Evolutionary conservation across 495 filamentous ascomycete genomes (phyloP).

Genomic region (Penicillium bialowiezense): DNA sequence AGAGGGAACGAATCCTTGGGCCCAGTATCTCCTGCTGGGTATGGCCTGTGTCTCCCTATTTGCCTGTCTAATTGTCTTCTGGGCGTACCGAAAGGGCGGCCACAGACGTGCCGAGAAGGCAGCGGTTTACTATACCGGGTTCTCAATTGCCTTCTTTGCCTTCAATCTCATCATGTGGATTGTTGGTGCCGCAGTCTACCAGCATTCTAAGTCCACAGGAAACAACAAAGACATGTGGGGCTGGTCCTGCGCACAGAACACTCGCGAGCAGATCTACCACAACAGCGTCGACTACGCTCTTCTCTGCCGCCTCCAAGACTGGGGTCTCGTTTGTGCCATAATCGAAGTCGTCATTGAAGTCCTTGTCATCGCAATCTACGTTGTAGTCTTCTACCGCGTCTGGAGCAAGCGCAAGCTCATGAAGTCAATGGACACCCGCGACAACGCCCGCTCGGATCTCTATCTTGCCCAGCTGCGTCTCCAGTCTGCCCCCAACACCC

Average conservation of each 20-base stretch:
- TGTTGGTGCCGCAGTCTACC: constrained; percentile 78
- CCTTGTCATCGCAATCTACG: constrained; percentile 89
- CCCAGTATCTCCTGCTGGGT: constrained; percentile 76
- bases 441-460: constrained; percentile 87
- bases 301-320: constrained; percentile 89
- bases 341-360: constrained; percentile 95
- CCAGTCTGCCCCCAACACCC: constrained; percentile 93
- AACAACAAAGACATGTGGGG: constrained; percentile 90
- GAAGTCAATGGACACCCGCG: constrained; percentile 94
- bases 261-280: constrained; percentile 67
- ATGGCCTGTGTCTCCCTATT: constrained; percentile 77
- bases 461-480: constrained; percentile 92
- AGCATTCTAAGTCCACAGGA: constrained; percentile 68
- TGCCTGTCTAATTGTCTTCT: constrained; percentile 76
- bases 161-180: constrained; percentile 95
- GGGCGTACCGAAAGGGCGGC: constrained; percentile 84
- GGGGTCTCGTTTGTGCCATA: constrained; percentile 92
- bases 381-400: constrained; percentile 91
- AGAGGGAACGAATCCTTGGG: constrained; percentile 73
- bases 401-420: constrained; percentile 90
- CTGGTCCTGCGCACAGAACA: constrained; percentile 91
- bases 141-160: constrained; percentile 89
- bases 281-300: constrained; percentile 82
- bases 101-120: constrained; percentile 88
- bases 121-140: constrained; percentile 88